Evolutionary conservation across 2,329 filamentous ascomycete species (phyloP).

Genomic region (Didymella sp.): DNA sequence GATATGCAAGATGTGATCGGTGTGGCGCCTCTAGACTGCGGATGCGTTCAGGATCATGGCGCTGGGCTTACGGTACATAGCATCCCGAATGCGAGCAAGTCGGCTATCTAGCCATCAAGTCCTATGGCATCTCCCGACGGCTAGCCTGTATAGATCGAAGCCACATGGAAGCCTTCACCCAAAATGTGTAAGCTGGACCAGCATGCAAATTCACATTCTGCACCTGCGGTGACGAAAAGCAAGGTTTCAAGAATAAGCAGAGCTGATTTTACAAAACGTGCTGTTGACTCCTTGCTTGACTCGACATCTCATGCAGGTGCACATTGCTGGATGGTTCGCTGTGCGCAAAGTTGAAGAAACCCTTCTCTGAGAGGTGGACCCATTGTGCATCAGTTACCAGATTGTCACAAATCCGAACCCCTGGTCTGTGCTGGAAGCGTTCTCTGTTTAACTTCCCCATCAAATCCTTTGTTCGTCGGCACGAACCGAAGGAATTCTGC

Average conservation of each 20-base stretch:
- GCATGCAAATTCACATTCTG: neutral
- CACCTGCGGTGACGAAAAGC: neutral
- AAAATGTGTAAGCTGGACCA: neutral
- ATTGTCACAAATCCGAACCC: constrained; percentile 6
- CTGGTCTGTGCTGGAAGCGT: constrained; percentile 15
- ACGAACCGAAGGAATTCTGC: constrained; percentile 1
- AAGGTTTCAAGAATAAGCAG: neutral
- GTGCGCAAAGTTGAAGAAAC: neutral
- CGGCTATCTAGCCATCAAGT: constrained; percentile 2
- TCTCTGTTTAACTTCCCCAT: constrained; percentile 2
- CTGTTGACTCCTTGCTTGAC: neutral
- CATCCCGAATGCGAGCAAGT: neutral
- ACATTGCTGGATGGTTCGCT: neutral
- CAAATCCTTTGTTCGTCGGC: constrained; percentile 1
- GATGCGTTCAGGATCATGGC: constrained; percentile 8
- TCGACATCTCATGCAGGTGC: neutral
- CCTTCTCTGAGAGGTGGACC: neutral
- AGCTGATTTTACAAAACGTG: neutral
- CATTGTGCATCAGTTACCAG: neutral
- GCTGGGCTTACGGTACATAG: neutral
- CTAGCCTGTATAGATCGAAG: neutral
- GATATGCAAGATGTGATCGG: constrained; percentile 16
- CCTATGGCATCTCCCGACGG: neutral
- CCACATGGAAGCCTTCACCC: constrained; percentile 2
- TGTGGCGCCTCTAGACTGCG: constrained; percentile 20